Conservation (phyloP, 2,329 filamentous ascomycete genomes). For the Laburnicola sp. region DNA sequence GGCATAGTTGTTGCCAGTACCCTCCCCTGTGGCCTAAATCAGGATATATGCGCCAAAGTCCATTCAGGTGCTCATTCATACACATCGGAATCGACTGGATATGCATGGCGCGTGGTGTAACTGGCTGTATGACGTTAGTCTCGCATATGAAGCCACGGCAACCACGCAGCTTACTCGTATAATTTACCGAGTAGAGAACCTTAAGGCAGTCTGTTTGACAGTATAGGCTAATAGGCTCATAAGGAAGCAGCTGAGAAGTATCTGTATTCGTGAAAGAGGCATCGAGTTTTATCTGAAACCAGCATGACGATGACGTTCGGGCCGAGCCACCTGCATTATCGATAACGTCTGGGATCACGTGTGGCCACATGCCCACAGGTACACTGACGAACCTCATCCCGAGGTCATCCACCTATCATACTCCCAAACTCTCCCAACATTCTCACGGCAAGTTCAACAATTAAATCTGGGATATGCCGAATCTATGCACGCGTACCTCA, state of each 20-base stretch:
- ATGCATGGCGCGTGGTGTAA: slow-evolving; percentile 67
- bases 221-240: slow-evolving; percentile 39
- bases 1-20: slow-evolving; percentile 79
- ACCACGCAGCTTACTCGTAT: slow-evolving; percentile 18
- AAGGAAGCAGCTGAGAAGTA: slow-evolving; percentile 37
- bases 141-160: background rate
- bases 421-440: too few relatives aligned
- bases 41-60: background rate
- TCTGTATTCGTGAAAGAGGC: slow-evolving; percentile 56
- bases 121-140: slow-evolving; percentile 35
- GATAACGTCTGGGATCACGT: too few relatives aligned
- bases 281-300: slow-evolving; percentile 44
- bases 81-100: slow-evolving; percentile 89
- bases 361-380: too few relatives aligned
- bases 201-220: slow-evolving; percentile 31
- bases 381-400: too few relatives aligned
- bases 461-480: too few relatives aligned
- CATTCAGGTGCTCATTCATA: slow-evolving; percentile 52
- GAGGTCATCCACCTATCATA: too few relatives aligned
- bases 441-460: too few relatives aligned
- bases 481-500: too few relatives aligned
- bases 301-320: slow-evolving; percentile 28
- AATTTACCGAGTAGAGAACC: slow-evolving; percentile 23
- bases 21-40: slow-evolving; percentile 63
- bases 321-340: slow-evolving; percentile 2